Base-by-base conservation (phyloP, 75 land plant species). In the Selaginella tamariscina region DNA sequence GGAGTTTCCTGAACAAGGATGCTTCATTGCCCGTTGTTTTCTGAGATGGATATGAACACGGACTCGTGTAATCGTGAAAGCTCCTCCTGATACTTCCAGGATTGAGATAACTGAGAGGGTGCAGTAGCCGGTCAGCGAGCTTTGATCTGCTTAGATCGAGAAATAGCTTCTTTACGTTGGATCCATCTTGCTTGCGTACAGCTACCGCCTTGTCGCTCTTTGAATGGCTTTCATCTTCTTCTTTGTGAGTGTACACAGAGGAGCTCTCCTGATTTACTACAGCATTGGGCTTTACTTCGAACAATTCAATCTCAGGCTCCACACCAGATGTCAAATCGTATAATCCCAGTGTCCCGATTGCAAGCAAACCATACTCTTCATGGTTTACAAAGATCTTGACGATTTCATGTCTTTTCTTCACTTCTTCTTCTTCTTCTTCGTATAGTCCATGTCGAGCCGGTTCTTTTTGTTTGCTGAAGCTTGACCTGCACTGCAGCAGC, bases 321-420 rank as follows among this genome's bases (percentile, higher is more conserved):
- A 39, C 49, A 15, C 49, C 49, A 5, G 49, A 39, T n/a, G n/a
- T n/a, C 49, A 39, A 5, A 39, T 39, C 49, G 49, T 39, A 39
- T 15, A 39, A 15, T 39, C 49, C 49, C 49, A 39, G 49, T 15
- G 49, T 39, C 15, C 49, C 49, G 15, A 39, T 39, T 15, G 49
- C 49, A 5, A 39, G 49, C 49, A 39, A 39, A 20, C 21, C 68
- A 32, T 66, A 32, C 0, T 20, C n/a, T 68, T 68, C 67, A 22
- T 0, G 28, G 28, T 54, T 26, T 5, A 5, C 1, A 13, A 57
- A 24, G 11, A 26, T 62, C 62, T 59, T 59, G 62, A 59, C 27
- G 23, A 59, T 27, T n/a, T 59, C 27, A 2, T 5, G 62, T n/a
- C 21, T 2, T 59, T 59, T 59, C 23, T 2, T 2, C 62, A 11